These are phyloP conservation scores for Aspergillus pseudoviridinutans DNA, from an alignment of 2,329 filamentous ascomycete genomes.

Conservation along the genomic window DNA sequence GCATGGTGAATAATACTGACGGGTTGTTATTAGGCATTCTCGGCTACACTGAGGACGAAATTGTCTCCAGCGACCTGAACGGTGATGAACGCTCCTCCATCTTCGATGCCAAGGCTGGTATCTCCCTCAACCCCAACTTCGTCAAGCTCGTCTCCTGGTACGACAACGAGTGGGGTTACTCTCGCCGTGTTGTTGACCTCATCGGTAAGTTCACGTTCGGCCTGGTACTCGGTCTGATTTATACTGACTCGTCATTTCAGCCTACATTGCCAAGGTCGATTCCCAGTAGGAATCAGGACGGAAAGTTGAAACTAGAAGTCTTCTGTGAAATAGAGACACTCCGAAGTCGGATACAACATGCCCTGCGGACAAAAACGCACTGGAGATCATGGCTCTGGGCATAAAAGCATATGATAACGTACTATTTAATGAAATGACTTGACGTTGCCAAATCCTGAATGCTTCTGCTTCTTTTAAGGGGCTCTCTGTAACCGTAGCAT, in stretches of 20 bases:
- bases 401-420: slow-evolving; percentile 25
- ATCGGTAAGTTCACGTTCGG: slow-evolving; percentile 34
- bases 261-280: slow-evolving; percentile 77
- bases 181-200: slow-evolving; percentile 86
- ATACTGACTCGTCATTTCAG: slow-evolving; percentile 40
- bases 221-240: neutral
- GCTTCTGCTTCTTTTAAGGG: neutral
- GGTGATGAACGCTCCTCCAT: slow-evolving; percentile 93
- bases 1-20: neutral
- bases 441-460: slow-evolving; percentile 7
- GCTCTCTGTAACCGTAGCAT: neutral
- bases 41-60: slow-evolving; percentile 92
- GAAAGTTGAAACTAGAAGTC: slow-evolving; percentile 29
- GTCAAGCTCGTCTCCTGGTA: slow-evolving; percentile 98
- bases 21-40: slow-evolving; percentile 63
- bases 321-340: slow-evolving; percentile 26
- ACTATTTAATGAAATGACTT: slow-evolving; percentile 27
- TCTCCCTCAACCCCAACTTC: slow-evolving; percentile 97
- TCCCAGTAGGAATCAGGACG: slow-evolving; percentile 41
- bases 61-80: slow-evolving; percentile 91
- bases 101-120: slow-evolving; percentile 99
- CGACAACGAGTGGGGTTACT: slow-evolving; percentile 99
- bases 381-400: slow-evolving; percentile 8
- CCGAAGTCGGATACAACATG: slow-evolving; percentile 6
- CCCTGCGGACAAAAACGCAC: slow-evolving; percentile 7